Evolutionary conservation across 352 stramenopile species (phyloP), one percentile per base, ranked within the genome.

Genomic region (Thraustotheca clavata): DNA sequence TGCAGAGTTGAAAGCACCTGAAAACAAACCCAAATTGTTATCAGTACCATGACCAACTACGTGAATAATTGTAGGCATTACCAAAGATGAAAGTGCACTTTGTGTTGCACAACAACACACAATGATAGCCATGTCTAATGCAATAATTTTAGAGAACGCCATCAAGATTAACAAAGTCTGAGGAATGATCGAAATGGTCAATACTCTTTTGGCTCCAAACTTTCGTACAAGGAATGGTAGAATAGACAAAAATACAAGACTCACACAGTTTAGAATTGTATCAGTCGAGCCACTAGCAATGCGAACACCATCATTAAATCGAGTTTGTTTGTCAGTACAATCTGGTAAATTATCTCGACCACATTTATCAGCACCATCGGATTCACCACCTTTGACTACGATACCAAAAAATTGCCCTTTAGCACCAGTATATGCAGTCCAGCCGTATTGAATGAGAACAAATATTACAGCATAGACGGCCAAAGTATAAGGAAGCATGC

Each of bases 1-100:
- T 47, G 82, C 77, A 39, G 82, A 89, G 69, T 89, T 89, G 31
- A 89, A 73, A 3, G 82, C 82, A 3, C 82, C 80, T 9, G 87
- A 76, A 48, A 86, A 88, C 72, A 91, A 83, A 11, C 82, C 82
- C 36, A 91, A 70, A 14, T 88, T 77, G 3, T 76, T 39, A 14
- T 65, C n/a, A 16, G 14, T 33, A 26, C 26, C 36, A 6, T 39
- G 38, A 26, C 57, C 57, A 22, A 65, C 39, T 18, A 40, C 38
- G 38, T 65, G 41, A 26, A 54, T 40, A 34, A 65, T 65, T 31
- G 47, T 54, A 29, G 57, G 57, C 36, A 65, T 55, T 9, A 50
- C 33, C 3, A 65, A 34, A 18, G 36, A 43, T 20, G 47, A 65
- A 2, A 65, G 22, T 0, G 57, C 47, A 11, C 24, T 38, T 27